Evolutionary conservation across 176 grass and related monocot species (phyloP).

Genomic region (Triticum urartu): DNA sequence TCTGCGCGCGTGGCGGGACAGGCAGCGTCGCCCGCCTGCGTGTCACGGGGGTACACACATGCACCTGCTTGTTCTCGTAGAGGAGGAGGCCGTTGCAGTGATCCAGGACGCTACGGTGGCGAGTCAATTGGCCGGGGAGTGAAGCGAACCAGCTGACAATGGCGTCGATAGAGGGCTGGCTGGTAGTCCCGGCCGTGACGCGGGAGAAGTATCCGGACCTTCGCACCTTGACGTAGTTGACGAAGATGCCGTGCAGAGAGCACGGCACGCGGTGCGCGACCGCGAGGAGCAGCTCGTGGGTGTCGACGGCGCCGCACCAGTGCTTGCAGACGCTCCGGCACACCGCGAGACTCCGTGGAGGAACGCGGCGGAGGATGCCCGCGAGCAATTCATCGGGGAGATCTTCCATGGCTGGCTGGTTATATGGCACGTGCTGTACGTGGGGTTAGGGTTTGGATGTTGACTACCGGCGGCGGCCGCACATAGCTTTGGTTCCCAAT

Average conservation of each 20-base stretch:
- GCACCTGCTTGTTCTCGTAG: neutral
- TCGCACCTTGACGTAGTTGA: neutral
- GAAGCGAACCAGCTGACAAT: neutral
- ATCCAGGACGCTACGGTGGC: neutral
- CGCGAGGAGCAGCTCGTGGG: neutral
- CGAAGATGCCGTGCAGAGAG: neutral
- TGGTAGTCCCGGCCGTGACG: neutral
- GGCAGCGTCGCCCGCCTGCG: neutral
- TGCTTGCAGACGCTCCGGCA: neutral
- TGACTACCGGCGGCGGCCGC: neutral
- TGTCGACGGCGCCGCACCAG: neutral
- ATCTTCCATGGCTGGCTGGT: neutral
- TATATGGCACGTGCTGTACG: neutral
- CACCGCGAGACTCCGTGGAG: neutral
- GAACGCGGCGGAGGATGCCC: neutral
- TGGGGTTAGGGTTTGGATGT: neutral
- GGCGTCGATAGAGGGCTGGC: neutral
- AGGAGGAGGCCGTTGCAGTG: slow-evolving; percentile 3
- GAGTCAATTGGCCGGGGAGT: neutral
- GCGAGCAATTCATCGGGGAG: neutral
- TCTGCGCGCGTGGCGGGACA: neutral
- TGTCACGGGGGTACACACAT: neutral
- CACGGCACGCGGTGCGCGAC: neutral
- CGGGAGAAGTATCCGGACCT: neutral
- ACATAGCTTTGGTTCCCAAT: no score